Base-by-base conservation (phyloP, 2,329 filamentous ascomycete genomes). In the Sporothrix humicola region DNA sequence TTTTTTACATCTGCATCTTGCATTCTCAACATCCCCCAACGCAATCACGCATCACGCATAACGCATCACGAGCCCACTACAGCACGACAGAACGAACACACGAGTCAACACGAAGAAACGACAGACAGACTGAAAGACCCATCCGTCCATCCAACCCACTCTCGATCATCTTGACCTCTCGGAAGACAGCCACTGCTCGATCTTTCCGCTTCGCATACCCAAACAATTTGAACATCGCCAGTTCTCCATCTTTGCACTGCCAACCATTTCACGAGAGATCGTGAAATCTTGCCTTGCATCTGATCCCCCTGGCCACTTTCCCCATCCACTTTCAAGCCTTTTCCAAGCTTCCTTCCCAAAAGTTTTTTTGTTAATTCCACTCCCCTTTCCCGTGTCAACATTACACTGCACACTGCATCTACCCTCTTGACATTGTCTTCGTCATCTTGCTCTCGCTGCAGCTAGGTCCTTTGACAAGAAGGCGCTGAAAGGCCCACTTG, bases 401-500 rank as follows among this genome's bases (percentile, higher is more conserved):
- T 37, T 42, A 9, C 66, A 23, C 23, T 48, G 56, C 23, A 42
- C 59, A 56, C 59, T 17, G 46, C 46, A 59, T 44, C 44, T 10
- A n/a, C n/a, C 12, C 44, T 46, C 66, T 15, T 59, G 26, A 15
- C 23, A 46, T 26, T n/a, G n/a, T 20, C 17, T 10, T 31, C 65
- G 20, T 13, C n/a, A n/a, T n/a, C 31, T 63, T 58, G 58, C 31
- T 31, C 31, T 37, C 31, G 10, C 20, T 54, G 26, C 66, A 56
- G 48, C 48, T 9, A 54, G 66, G 66, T 69, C n/a, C 44, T 73
- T 59, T 65, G 44, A 61, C 66, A 73, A 70, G 66, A n/a, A 23
- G 58, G 72, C 7, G 72, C 72, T 71, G 72, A 52, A 73, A 73
- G 58, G 65, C 72, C 65, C 65, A 31, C 65, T 69, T 73, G 56